Percentiles rank a stretch among this genome's conserved stretches.
These are phyloP conservation scores for Ramularia endophylla DNA, from an alignment of 2,329 filamentous ascomycete genomes.

Conservation along the genomic window DNA sequence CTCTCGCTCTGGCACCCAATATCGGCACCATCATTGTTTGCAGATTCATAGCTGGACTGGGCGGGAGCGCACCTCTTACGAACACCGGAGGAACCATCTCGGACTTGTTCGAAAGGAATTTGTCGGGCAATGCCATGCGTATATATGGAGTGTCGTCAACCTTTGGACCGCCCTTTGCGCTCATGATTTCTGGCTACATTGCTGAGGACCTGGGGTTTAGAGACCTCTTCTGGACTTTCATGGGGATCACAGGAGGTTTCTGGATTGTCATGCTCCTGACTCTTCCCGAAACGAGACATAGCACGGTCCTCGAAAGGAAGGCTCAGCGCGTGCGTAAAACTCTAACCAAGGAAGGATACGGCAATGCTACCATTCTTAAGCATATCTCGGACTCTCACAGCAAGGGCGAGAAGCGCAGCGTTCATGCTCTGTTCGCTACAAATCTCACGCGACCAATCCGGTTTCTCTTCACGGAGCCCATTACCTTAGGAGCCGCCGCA, in stretches of 20 bases:
- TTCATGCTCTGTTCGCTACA: slow-evolving; percentile 37
- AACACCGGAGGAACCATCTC: slow-evolving; percentile 39
- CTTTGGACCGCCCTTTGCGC: slow-evolving; percentile 31
- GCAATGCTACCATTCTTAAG: too few species aligned
- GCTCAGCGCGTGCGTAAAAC: slow-evolving; percentile 61
- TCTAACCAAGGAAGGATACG: slow-evolving; percentile 7
- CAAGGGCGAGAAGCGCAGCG: slow-evolving; percentile 17
- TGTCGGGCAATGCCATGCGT: slow-evolving; percentile 40
- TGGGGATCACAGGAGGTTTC: slow-evolving; percentile 21
- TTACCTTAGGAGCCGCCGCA: slow-evolving; percentile 41
- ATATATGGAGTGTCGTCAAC: slow-evolving; percentile 33
- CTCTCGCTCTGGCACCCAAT: slow-evolving; percentile 37
- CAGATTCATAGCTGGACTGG: slow-evolving; percentile 37
- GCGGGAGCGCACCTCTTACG: slow-evolving; percentile 32
- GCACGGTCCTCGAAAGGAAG: slow-evolving; percentile 36
- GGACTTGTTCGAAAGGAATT: slow-evolving; percentile 43
- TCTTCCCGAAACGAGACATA: slow-evolving; percentile 28
- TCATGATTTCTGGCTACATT: slow-evolving; percentile 33
- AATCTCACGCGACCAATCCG: slow-evolving; percentile 44
- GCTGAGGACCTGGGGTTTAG: slow-evolving; percentile 18
- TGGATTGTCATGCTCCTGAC: slow-evolving; percentile 23
- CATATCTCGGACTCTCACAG: slow-evolving; percentile 22
- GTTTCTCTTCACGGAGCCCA: slow-evolving; percentile 43
- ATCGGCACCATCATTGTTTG: slow-evolving; percentile 39
- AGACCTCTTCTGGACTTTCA: slow-evolving; percentile 23